Percentiles rank a stretch among this genome's conserved stretches.
These are phyloP conservation scores for Plasmodium gonderi DNA, from an alignment of 169 alveolate species.

Conservation along the genomic window DNA sequence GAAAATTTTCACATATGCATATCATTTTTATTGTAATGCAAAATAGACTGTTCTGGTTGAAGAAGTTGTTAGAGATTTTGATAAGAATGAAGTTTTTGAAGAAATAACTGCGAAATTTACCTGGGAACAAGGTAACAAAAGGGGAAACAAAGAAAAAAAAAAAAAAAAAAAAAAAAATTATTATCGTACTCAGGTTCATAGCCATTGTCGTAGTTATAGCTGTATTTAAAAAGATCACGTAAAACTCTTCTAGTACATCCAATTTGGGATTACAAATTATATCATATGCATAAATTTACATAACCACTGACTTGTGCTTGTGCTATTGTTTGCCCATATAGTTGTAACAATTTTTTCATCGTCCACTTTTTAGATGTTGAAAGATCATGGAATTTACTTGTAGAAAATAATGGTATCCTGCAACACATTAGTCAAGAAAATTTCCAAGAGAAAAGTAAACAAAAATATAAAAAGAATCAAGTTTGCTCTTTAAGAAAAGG, in stretches of 20 bases:
- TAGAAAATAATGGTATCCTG: slow-evolving; percentile 84
- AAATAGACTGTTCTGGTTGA: slow-evolving; percentile 50
- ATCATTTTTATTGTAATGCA: not conserved
- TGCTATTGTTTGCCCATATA: not conserved
- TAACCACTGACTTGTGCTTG: not conserved
- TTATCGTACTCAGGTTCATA: too few relatives aligned
- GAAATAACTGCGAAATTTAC: slow-evolving; percentile 83
- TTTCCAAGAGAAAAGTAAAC: slow-evolving; percentile 25
- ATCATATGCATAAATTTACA: not conserved
- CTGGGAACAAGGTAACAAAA: slow-evolving; percentile 84
- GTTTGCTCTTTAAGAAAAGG: slow-evolving; percentile 74
- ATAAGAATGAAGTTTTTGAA: slow-evolving; percentile 74
- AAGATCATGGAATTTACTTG: slow-evolving; percentile 84
- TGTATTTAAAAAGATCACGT: not conserved
- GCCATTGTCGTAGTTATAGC: too few relatives aligned
- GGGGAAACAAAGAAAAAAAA: too few relatives aligned
- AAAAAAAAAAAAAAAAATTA: too few relatives aligned
- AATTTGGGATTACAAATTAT: not conserved
- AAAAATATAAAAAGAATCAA: slow-evolving; percentile 20
- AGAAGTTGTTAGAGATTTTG: slow-evolving; percentile 72
- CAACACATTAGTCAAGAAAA: slow-evolving; percentile 79
- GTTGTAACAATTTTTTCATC: not conserved
- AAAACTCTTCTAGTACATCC: not conserved
- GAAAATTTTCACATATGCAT: not conserved
- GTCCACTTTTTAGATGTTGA: slow-evolving; percentile 77